These are phyloP conservation scores for Aspergillus leporis DNA, from an alignment of 495 filamentous ascomycete genomes.

Conservation along the genomic window DNA sequence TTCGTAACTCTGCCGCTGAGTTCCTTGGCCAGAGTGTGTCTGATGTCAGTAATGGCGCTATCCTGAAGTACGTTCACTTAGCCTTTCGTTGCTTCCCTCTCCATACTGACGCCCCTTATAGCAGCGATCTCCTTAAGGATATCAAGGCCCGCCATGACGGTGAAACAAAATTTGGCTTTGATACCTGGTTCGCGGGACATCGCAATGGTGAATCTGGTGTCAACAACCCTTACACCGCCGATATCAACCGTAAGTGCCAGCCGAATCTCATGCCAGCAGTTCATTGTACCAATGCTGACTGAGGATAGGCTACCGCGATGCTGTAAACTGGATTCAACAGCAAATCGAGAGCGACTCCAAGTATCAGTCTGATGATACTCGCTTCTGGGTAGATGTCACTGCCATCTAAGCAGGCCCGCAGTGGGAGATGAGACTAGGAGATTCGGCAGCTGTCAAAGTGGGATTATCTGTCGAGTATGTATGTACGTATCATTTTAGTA, in stretches of 20 bases:
- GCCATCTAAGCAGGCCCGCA: too few relatives aligned
- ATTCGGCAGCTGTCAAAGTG: too few relatives aligned
- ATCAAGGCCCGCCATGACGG: constrained; percentile 29
- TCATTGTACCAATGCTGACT: background rate
- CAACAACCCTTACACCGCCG: constrained; percentile 21
- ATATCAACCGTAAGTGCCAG: constrained; percentile 24
- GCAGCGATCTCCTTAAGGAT: constrained; percentile 24
- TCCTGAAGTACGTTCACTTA: constrained; percentile 26
- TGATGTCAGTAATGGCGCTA: constrained; percentile 23
- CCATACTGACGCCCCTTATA: constrained; percentile 4
- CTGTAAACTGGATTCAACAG: constrained; percentile 29
- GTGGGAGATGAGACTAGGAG: too few relatives aligned
- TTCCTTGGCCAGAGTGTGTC: constrained; percentile 19
- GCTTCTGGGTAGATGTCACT: too few relatives aligned
- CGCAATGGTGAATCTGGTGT: constrained; percentile 28
- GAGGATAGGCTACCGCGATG: constrained; percentile 24
- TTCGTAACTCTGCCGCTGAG: constrained; percentile 27
- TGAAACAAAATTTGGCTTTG: constrained; percentile 25
- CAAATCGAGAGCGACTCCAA: constrained; percentile 14
- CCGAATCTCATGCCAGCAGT: background rate
- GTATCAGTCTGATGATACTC: too few relatives aligned
- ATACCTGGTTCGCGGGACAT: constrained; percentile 30
- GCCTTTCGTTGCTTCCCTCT: background rate
- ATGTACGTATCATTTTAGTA: too few relatives aligned
- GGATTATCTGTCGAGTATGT: too few relatives aligned